Conservation (phyloP, 1,284 basidiomycete genomes). For the Sporisorium sorghi region DNA sequence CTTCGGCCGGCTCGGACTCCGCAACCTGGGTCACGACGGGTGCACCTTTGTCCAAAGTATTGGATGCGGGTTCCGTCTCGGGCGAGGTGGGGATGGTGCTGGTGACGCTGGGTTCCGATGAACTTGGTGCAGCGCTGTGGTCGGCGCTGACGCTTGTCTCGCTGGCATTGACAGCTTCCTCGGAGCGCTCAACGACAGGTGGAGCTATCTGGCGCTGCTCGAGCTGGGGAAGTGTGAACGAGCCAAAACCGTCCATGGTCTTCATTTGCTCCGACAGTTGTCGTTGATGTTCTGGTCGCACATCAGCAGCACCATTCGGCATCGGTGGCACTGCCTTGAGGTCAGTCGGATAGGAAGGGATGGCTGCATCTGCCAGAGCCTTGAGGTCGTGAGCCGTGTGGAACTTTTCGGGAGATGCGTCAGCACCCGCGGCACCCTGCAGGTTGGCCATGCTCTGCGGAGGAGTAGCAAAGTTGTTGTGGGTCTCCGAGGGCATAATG, state of each 20-base stretch:
- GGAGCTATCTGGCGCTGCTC: conserved; percentile 14
- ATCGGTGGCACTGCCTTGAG: neutral
- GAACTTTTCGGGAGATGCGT: conserved; percentile 33
- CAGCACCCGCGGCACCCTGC: conserved; percentile 21
- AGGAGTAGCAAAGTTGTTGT: conserved; percentile 34
- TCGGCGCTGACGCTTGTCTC: conserved; percentile 11
- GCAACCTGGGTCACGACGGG: conserved; percentile 8
- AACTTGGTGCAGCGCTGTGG: conserved; percentile 14
- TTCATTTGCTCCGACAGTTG: conserved; percentile 31
- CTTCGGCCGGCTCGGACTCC: conserved; percentile 3
- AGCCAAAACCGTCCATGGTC: conserved; percentile 25
- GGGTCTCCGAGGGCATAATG: conserved; percentile 28
- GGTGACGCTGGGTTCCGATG: conserved; percentile 47
- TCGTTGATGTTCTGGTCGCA: conserved; percentile 25
- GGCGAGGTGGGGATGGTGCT: conserved; percentile 59
- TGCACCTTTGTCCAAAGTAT: neutral
- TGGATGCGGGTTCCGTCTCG: conserved; percentile 5
- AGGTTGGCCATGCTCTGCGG: conserved; percentile 41
- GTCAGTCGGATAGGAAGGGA: conserved; percentile 31
- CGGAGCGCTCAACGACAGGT: neutral
- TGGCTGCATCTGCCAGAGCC: conserved; percentile 25
- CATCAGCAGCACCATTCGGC: conserved; percentile 8
- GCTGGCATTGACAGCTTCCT: too few relatives aligned
- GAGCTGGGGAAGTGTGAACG: conserved; percentile 27
- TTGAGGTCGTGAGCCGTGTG: conserved; percentile 49